A percentile compares a stretch with the other conserved stretches of the same genome.
These are phyloP conservation scores for Medicago lupulina DNA, from an alignment of 306 rosid genomes.

Conservation along the genomic window DNA sequence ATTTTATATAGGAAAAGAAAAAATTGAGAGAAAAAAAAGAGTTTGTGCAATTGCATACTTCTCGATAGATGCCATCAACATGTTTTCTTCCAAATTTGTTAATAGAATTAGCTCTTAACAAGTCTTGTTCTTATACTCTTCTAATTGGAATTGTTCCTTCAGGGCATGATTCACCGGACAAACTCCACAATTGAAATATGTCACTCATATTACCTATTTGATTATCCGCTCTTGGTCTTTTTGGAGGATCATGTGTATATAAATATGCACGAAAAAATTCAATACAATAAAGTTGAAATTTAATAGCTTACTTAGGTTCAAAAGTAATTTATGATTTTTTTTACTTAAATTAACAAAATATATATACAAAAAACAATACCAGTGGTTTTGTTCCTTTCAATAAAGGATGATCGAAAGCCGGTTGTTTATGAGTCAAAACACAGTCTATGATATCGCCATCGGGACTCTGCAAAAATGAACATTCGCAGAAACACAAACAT, in stretches of 20 bases:
- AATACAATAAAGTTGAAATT: neutral
- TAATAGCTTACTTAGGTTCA: neutral
- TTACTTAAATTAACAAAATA: neutral
- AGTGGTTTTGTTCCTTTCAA: slow-evolving; percentile 72
- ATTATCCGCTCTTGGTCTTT: neutral
- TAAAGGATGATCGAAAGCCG: slow-evolving; percentile 42
- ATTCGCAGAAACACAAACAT: no score
- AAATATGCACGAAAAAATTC: neutral
- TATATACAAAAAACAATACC: slow-evolving; percentile 46
- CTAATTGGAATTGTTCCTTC: slow-evolving; percentile 79
- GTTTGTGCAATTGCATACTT: slow-evolving; percentile 36
- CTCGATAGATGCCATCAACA: slow-evolving; percentile 63
- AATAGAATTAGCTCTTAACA: slow-evolving; percentile 15
- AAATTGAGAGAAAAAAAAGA: neutral
- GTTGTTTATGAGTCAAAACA: slow-evolving; percentile 68
- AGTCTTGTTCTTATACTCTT: slow-evolving; percentile 42
- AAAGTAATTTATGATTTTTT: slow-evolving; percentile 15
- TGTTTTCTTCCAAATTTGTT: slow-evolving; percentile 66
- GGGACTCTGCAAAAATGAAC: slow-evolving; percentile 59
- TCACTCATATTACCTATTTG: neutral
- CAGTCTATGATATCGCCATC: slow-evolving; percentile 94
- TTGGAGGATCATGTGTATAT: neutral
- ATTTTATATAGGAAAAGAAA: rapidly evolving
- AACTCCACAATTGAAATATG: slow-evolving; percentile 54
- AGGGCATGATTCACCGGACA: slow-evolving; percentile 76